Percentiles rank a stretch among this genome's conserved stretches.
Conservation (phyloP, 2,329 filamentous ascomycete genomes). For the Fusarium protoensiforme region DNA sequence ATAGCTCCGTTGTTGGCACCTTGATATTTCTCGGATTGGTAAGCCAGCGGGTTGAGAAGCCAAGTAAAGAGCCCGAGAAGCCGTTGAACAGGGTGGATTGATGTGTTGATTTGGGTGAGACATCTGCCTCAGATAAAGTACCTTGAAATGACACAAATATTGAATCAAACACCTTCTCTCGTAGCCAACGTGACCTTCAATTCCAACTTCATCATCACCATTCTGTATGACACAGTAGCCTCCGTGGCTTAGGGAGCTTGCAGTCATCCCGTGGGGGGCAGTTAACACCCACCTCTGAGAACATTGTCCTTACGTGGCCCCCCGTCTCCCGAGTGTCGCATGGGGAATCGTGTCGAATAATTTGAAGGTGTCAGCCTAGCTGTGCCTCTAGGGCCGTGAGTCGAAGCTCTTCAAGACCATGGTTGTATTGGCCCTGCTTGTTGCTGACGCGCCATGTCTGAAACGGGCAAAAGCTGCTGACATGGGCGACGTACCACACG, state of each 20-base stretch:
- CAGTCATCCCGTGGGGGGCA: too few relatives aligned
- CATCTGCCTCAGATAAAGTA: neutral
- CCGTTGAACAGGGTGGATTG: neutral
- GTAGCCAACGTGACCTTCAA: neutral
- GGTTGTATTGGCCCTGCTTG: too few relatives aligned
- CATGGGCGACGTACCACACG: neutral
- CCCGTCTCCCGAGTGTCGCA: too few relatives aligned
- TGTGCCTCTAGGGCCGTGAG: neutral
- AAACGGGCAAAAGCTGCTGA: neutral
- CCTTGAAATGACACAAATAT: neutral
- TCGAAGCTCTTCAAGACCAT: neutral
- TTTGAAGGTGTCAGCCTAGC: neutral
- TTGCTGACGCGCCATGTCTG: neutral
- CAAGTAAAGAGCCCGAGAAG: neutral
- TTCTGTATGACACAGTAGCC: neutral
- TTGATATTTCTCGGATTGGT: neutral
- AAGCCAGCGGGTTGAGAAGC: neutral
- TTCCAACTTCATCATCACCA: neutral
- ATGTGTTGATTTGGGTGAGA: neutral
- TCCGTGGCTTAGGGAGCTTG: neutral
- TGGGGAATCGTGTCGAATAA: neutral
- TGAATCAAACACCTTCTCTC: neutral
- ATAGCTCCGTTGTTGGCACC: neutral
- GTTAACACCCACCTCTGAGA: too few relatives aligned
- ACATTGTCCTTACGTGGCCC: too few relatives aligned